phyloP scores from a whole-genome alignment of 108 stramenopile species.

The Nannochloropsis oceanica region DNA sequence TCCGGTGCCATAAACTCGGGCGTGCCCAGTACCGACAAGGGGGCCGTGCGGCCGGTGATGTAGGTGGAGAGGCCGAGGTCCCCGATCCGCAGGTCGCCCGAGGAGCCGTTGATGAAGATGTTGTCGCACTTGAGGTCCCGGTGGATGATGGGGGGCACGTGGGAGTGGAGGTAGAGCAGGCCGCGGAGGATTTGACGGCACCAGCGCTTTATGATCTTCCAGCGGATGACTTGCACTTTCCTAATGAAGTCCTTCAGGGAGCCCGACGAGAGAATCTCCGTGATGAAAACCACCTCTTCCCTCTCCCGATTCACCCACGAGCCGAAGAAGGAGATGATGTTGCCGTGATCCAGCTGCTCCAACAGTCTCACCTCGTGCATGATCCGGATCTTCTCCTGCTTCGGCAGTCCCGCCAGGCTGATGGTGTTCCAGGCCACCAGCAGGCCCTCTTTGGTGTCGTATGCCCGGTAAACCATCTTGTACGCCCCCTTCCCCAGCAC shows the following conservation, averaged over 20 bases:
- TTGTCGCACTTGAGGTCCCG: constrained; percentile 78
- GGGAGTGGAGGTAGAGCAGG: constrained; percentile 82
- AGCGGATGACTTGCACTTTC: constrained; percentile 85
- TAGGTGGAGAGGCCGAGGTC: constrained; percentile 84
- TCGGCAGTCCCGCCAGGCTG: constrained; percentile 64
- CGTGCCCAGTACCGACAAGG: constrained; percentile 64
- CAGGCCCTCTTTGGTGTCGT: constrained; percentile 89
- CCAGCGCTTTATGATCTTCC: constrained; percentile 93
- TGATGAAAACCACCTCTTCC: constrained; percentile 64
- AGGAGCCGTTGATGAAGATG: constrained; percentile 93
- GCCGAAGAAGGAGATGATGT: constrained; percentile 91
- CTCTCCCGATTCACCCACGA: constrained; percentile 88
- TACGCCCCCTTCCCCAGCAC: constrained; percentile 84
- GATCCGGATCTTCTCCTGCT: constrained; percentile 62
- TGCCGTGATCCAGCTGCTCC: constrained; percentile 75
- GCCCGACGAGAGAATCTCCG: constrained; percentile 81
- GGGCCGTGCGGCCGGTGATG: constrained; percentile 31
- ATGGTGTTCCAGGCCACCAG: constrained; percentile 98
- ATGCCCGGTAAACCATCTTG: constrained; percentile 83
- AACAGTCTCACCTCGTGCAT: constrained; percentile 90
- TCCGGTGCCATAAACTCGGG: constrained; percentile 99
- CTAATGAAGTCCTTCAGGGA: constrained; percentile 58
- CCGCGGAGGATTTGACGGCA: constrained; percentile 84
- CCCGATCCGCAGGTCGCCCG: constrained; percentile 88
- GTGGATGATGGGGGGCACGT: constrained; percentile 95